Percentiles rank a stretch among this genome's conserved stretches.
Conservation (phyloP, 2,329 filamentous ascomycete genomes). For the Cladosporium cucumerinum region DNA sequence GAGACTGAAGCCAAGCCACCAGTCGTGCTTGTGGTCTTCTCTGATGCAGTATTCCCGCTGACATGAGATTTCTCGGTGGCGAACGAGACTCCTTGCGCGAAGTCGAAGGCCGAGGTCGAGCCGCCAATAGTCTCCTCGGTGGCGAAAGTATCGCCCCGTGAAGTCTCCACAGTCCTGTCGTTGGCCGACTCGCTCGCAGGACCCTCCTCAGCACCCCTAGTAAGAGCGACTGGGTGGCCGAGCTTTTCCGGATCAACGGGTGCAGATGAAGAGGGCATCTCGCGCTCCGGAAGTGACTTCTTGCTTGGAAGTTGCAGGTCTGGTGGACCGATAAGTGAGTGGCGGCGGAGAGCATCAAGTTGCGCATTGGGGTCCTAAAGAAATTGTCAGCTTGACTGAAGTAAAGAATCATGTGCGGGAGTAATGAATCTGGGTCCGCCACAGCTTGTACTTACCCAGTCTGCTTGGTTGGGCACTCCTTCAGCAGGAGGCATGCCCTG, state of each 20-base stretch:
- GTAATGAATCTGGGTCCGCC: conserved; percentile 22
- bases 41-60: background rate
- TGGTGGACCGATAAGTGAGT: conserved; percentile 37
- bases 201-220: background rate
- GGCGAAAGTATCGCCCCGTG: background rate
- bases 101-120: background rate
- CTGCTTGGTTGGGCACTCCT: conserved; percentile 80
- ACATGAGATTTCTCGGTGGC: background rate
- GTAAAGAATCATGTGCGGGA: background rate
- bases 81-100: background rate
- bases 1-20: background rate
- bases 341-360: conserved; percentile 47
- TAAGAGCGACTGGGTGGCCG: conserved; percentile 14
- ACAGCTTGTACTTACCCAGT: conserved; percentile 73
- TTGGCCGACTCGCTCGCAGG: background rate
- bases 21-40: background rate
- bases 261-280: conserved; percentile 32
- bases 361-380: conserved; percentile 45
- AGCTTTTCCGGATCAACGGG: conserved; percentile 3
- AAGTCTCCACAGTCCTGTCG: background rate
- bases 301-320: conserved; percentile 31
- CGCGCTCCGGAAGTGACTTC: conserved; percentile 26
- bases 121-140: background rate
- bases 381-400: background rate
- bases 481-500: conserved; percentile 68